Evolutionary conservation across 2,329 filamentous ascomycete genomes (phyloP).

Genomic region (Arthrobotrys conoides): DNA sequence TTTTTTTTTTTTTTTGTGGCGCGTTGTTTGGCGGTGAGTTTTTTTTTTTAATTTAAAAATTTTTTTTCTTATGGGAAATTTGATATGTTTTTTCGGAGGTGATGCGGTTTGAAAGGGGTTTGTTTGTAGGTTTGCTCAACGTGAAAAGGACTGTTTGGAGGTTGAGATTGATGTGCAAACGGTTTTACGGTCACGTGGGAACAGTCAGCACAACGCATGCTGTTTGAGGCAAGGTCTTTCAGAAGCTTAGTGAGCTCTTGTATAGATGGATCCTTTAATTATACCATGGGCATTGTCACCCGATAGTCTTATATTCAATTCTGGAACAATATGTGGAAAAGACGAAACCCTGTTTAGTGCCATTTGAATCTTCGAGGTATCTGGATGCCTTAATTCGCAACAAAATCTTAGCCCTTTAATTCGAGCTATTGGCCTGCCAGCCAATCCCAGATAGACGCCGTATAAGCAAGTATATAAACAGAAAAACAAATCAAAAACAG

Average conservation of each 20-base stretch:
- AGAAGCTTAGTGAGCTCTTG: too few relatives aligned
- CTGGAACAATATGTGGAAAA: constrained; percentile 4
- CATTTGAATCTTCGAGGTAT: constrained; percentile 23
- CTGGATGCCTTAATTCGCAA: constrained; percentile 16
- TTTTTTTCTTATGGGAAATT: neutral
- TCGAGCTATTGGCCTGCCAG: constrained; percentile 24
- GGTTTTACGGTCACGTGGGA: neutral
- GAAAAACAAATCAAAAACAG: constrained; percentile 3
- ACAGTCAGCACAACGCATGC: neutral
- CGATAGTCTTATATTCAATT: too few relatives aligned
- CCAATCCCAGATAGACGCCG: constrained; percentile 33
- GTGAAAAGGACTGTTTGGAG: neutral
- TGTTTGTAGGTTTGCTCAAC: constrained; percentile 13
- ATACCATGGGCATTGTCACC: too few relatives aligned
- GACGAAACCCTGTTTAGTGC: constrained; percentile 13
- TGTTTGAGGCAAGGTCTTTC: too few relatives aligned
- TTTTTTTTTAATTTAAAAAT: neutral
- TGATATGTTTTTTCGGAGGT: constrained; percentile 44
- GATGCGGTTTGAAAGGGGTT: constrained; percentile 55
- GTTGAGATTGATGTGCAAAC: constrained; percentile 2
- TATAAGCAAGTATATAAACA: constrained; percentile 35
- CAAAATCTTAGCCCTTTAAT: constrained; percentile 26
- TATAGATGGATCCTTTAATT: too few relatives aligned
- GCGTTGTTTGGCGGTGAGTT: constrained; percentile 26
- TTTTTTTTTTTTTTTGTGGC: neutral